Conservation (phyloP, 805 yeast species). For the Candida easanensis region DNA sequence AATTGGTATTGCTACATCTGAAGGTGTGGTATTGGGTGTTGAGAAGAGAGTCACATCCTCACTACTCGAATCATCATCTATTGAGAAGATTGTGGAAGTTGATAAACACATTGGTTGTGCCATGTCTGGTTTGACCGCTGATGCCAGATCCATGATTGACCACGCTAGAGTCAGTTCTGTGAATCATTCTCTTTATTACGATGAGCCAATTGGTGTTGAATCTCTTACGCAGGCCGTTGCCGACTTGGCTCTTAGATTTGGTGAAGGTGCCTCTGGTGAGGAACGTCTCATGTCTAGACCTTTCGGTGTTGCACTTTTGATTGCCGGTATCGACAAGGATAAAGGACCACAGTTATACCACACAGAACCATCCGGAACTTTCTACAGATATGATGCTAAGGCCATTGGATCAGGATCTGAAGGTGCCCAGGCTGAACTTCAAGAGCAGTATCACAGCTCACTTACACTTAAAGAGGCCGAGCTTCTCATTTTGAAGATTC, state of each 20-base stretch:
- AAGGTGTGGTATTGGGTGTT: conserved; percentile 94
- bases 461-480: conserved; percentile 93
- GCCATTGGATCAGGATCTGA: conserved; percentile 99
- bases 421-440: conserved; percentile 97
- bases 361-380: conserved; percentile 99
- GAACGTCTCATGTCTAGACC: conserved; percentile 94
- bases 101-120: conserved; percentile 97
- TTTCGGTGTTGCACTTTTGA: conserved; percentile 94
- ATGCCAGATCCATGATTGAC: conserved; percentile 97
- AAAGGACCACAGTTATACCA: conserved; percentile 96
- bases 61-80: conserved; percentile 84
- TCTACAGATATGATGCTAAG: conserved; percentile 95
- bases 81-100: conserved; percentile 93
- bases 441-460: conserved; percentile 92
- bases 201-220: conserved; percentile 90
- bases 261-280: conserved; percentile 96
- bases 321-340: conserved; percentile 91
- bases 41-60: conserved; percentile 96
- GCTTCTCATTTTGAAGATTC: conserved; percentile 76
- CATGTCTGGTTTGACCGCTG: conserved; percentile 98
- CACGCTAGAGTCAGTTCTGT: conserved; percentile 91
- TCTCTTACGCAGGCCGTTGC: conserved; percentile 95
- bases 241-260: conserved; percentile 93
- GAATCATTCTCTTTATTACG: conserved; percentile 85
- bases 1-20: conserved; percentile 91